Conservation (phyloP, 352 stramenopile species). For the Pythium insidiosum region DNA sequence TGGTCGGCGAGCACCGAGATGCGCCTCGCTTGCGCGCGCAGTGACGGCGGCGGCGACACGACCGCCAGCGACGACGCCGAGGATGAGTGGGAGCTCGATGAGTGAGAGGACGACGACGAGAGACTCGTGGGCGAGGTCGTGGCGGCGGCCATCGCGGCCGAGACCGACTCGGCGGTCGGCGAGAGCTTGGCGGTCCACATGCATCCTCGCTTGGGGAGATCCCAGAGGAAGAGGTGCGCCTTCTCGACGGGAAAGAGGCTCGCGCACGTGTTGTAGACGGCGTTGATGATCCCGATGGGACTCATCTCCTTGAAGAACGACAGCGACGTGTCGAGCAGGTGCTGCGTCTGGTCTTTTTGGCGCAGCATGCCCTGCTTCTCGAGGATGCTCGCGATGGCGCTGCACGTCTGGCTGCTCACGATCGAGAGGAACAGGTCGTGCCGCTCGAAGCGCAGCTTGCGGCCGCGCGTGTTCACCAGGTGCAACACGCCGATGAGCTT, state of each 20-base stretch:
- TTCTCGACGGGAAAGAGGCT: slow-evolving; percentile 57
- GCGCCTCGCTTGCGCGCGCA: slow-evolving; percentile 24
- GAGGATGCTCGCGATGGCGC: slow-evolving; percentile 56
- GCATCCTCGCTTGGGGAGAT: slow-evolving; percentile 26
- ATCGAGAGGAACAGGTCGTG: slow-evolving; percentile 77
- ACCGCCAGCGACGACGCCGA: neutral
- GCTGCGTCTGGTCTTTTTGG: slow-evolving; percentile 53
- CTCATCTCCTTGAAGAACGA: slow-evolving; percentile 81
- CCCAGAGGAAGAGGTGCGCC: slow-evolving; percentile 61
- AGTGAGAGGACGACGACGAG: too few relatives aligned
- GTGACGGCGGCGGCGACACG: neutral
- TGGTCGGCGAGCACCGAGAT: slow-evolving; percentile 59
- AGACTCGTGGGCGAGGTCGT: neutral
- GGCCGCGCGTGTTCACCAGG: slow-evolving; percentile 60
- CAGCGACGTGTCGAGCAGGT: slow-evolving; percentile 64
- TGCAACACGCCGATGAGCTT: slow-evolving; percentile 62
- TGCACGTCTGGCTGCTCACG: slow-evolving; percentile 54
- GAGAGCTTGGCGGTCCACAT: slow-evolving; percentile 74
- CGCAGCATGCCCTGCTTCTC: slow-evolving; percentile 58
- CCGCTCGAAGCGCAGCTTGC: slow-evolving; percentile 48
- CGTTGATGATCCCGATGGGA: slow-evolving; percentile 67
- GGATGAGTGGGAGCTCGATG: neutral
- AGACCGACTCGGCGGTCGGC: slow-evolving; percentile 13
- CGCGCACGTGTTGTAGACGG: slow-evolving; percentile 67
- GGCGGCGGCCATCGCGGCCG: neutral